Conservation (phyloP, 176 grass and related monocot genomes). For the Hordeum marinum region DNA sequence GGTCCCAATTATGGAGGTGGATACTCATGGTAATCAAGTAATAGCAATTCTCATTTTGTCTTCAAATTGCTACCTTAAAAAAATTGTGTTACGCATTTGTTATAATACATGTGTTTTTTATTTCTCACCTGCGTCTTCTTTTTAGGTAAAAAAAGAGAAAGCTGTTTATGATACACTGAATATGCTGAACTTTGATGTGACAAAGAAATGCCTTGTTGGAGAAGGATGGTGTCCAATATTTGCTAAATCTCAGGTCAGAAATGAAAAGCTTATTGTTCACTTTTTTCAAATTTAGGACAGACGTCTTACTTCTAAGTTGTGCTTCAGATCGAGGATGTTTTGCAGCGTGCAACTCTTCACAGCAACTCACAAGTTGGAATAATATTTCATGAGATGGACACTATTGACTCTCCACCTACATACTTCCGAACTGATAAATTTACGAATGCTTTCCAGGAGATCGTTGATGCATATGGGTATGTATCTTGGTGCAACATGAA, state of each 20-base stretch:
- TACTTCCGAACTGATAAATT: constrained; percentile 95
- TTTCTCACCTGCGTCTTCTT: constrained; percentile 9
- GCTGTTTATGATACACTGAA: constrained; percentile 97
- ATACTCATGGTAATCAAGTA: constrained; percentile 84
- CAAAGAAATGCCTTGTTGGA: constrained; percentile 99
- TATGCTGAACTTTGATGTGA: constrained; percentile 98
- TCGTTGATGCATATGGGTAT: constrained; percentile 98
- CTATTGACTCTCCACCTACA: constrained; percentile 84
- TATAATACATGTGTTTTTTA: neutral
- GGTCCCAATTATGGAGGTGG: constrained; percentile 91
- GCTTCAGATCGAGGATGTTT: constrained; percentile 82
- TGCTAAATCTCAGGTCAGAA: constrained; percentile 85
- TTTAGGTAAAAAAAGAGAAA: constrained; percentile 98
- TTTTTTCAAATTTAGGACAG: neutral
- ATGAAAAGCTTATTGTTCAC: neutral
- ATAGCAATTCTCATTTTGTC: constrained; percentile 12
- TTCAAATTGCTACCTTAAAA: neutral
- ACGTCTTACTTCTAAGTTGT: constrained; percentile 29
- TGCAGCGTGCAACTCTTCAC: constrained; percentile 81
- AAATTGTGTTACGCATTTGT: neutral
- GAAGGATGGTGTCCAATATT: constrained; percentile 99
- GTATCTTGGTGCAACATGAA: neutral
- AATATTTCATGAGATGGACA: constrained; percentile 98
- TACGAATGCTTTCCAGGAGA: constrained; percentile 96
- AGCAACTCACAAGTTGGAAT: constrained; percentile 98